These are phyloP conservation scores for Kwoniella sp. DNA, from an alignment of 768 basidiomycete species.

Conservation along the genomic window DNA sequence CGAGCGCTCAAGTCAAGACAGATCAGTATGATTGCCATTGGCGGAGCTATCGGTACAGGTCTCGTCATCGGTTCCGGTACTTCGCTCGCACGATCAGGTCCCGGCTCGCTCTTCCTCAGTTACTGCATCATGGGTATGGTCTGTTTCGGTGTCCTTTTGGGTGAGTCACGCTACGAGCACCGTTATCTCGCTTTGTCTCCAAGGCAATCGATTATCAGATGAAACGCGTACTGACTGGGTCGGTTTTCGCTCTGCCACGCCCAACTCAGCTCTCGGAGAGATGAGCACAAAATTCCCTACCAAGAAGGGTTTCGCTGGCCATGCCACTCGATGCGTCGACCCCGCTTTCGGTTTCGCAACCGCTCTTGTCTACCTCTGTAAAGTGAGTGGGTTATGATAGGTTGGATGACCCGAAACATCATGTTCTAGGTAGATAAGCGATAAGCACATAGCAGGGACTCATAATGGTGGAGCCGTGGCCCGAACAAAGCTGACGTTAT, in stretches of 20 bases:
- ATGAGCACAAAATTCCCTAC: constrained; percentile 49
- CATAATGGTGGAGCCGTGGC: background rate
- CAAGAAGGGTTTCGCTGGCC: constrained; percentile 53
- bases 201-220: too few relatives aligned
- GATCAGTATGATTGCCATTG: constrained; percentile 52
- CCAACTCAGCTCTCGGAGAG: constrained; percentile 42
- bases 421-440: too few relatives aligned
- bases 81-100: constrained; percentile 48
- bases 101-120: constrained; percentile 41
- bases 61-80: constrained; percentile 52
- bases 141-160: constrained; percentile 20
- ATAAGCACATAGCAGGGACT: background rate
- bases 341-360: constrained; percentile 41
- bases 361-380: constrained; percentile 26
- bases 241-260: background rate
- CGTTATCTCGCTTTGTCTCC: too few relatives aligned
- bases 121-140: constrained; percentile 49
- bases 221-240: too few relatives aligned
- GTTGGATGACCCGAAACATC: too few relatives aligned
- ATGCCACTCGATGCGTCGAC: constrained; percentile 52
- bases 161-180: constrained; percentile 12
- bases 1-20: constrained; percentile 22
- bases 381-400: constrained; percentile 22
- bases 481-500: background rate
- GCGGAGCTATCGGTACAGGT: constrained; percentile 55